Percentiles rank a stretch among this genome's conserved stretches.
These are phyloP conservation scores for Globisporangium carolinianum DNA, from an alignment of 352 stramenopile species.

Conservation along the genomic window DNA sequence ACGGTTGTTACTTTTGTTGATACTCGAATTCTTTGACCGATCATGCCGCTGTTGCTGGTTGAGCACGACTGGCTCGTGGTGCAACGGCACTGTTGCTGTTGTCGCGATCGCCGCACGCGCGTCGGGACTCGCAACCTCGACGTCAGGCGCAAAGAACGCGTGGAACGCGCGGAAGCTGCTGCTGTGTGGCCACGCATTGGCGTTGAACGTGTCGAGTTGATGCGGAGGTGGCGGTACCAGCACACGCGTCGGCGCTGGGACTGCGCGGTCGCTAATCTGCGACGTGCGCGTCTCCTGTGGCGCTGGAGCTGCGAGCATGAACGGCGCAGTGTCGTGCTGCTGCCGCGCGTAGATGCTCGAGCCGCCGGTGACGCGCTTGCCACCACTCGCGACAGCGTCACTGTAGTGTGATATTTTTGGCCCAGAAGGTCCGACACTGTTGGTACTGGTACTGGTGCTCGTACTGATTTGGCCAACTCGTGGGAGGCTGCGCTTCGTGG, in stretches of 20 bases:
- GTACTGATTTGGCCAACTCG: no score
- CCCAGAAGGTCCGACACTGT: not conserved
- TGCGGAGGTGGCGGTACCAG: conserved; percentile 5
- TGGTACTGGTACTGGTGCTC: not conserved
- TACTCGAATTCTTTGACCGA: not conserved
- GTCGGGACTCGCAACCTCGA: conserved; percentile 2
- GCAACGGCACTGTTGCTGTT: not conserved
- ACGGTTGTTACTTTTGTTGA: no score
- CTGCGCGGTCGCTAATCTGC: not conserved
- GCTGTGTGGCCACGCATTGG: conserved; percentile 17
- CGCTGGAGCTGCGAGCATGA: conserved; percentile 3
- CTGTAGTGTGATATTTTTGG: no score
- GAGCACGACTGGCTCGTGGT: not conserved
- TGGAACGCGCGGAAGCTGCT: conserved; percentile 36
- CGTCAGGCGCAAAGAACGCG: conserved; percentile 32
- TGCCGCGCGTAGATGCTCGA: conserved; percentile 1
- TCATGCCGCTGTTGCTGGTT: conserved; percentile 3
- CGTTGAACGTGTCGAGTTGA: conserved; percentile 4
- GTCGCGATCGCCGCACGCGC: no score
- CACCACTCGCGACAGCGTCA: no score
- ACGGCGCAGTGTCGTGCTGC: conserved; percentile 2
- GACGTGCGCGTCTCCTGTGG: not conserved
- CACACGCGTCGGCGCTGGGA: conserved; percentile 9
- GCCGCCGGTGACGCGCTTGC: not conserved
- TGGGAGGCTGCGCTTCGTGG: no score